Base-by-base conservation (phyloP, 176 grass and related monocot species). In the Paspalum vaginatum region DNA sequence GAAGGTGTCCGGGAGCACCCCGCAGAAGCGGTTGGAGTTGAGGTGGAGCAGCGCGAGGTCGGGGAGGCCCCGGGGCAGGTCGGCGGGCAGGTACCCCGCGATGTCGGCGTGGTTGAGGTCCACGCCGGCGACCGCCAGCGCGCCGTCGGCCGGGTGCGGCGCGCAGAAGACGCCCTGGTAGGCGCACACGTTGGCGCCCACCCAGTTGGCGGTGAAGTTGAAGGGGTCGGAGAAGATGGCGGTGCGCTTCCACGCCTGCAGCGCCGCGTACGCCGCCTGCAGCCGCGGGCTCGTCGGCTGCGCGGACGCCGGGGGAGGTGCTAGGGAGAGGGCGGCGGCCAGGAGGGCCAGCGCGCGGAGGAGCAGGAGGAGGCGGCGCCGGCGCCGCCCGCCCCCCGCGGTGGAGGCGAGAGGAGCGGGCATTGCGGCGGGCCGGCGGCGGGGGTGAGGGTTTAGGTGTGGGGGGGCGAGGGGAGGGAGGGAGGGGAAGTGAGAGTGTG, bases 1-100 rank as follows among this genome's bases (percentile, higher is more conserved):
- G 77, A 93, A 61, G 22, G 84, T 82, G 61, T 77, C 70, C 0
- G 91, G 91, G 2, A 90, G 63, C 0, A 82, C 72, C 47, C 96
- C 92, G 80, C 96, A 98, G 91, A 98, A 93, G 72, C 92, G 86
- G 81, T 95, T 95, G 32, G 92, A 95, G 86, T 98, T 98, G 84
- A 95, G 70, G 89, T 98, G 92, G 70, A 98, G 89, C 8, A 95
- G 84, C 6, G 92, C 83, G 12, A 98, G 90, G 84, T 95, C 96
- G 55, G 83, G 60, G 37, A 98, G 78, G 44, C 77, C 77, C 0
- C 64, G 63, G 1, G 77, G 77, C 0, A 79, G 77, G 77, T 42
- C 48, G 7, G 46, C 16, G 0, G 91, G 91, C 44, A 93, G 21
- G 84, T 61, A 70, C 0, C 91, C 91, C 0, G 87, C 85, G 61